Evolutionary conservation across 257 asterid genomes (phyloP).

Genomic region (Osmanthus fragrans): DNA sequence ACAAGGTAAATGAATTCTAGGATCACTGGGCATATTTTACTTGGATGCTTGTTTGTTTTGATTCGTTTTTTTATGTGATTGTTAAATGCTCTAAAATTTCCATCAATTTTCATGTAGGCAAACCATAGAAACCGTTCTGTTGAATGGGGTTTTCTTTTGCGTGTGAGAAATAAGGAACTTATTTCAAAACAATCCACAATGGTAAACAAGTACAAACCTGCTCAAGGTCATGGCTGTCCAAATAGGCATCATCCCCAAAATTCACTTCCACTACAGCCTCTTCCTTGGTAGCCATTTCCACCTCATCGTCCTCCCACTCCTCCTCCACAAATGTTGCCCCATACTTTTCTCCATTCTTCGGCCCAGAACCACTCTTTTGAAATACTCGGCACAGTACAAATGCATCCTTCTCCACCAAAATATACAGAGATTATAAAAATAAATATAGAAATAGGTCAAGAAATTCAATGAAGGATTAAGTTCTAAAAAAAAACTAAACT

Average conservation of each 20-base stretch:
- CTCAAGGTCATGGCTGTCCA: conserved; percentile 46
- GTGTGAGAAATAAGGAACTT: neutral
- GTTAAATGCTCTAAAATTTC: neutral
- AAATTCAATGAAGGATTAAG: neutral
- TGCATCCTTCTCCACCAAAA: conserved; percentile 58
- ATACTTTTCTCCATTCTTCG: conserved; percentile 90
- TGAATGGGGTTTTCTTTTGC: neutral
- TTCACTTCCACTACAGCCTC: conserved; percentile 40
- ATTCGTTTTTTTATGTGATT: neutral
- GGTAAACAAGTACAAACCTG: conserved; percentile 45
- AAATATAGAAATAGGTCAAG: neutral
- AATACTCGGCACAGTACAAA: conserved; percentile 80
- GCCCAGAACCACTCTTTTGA: conserved; percentile 95
- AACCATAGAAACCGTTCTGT: neutral
- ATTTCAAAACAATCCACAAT: neutral
- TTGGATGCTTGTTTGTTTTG: neutral
- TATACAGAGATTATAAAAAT: neutral
- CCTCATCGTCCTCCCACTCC: conserved; percentile 76
- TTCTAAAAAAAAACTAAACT: too few species aligned
- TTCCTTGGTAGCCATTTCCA: conserved; percentile 35
- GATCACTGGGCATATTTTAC: neutral
- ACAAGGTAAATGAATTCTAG: neutral
- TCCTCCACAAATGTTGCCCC: conserved; percentile 91
- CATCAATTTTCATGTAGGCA: neutral
- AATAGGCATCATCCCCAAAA: conserved; percentile 41